These are phyloP conservation scores for Exidia glandulosa DNA, from an alignment of 768 basidiomycete genomes.

Conservation along the genomic window DNA sequence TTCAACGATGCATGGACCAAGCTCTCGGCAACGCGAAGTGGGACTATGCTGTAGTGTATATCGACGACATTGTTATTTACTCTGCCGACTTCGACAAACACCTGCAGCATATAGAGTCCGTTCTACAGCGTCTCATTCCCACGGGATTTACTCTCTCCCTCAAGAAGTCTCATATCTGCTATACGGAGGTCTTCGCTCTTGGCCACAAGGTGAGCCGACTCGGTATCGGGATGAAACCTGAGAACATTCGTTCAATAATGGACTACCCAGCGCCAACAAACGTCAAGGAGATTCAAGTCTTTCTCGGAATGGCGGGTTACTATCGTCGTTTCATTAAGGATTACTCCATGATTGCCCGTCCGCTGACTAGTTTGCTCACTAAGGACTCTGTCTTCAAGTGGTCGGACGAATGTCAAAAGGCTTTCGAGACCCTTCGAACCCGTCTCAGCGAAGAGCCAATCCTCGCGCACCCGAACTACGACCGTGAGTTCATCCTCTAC, in stretches of 20 bases:
- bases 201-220: no score
- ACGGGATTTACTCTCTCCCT: constrained; percentile 24
- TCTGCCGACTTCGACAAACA: constrained; percentile 20
- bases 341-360: constrained; percentile 20
- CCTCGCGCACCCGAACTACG: no score
- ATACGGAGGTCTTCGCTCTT: constrained; percentile 21
- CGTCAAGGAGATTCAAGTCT: constrained; percentile 19
- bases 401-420: no score
- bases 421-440: no score
- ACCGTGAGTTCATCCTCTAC: no score
- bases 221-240: constrained; percentile 26
- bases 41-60: constrained; percentile 20
- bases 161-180: constrained; percentile 24
- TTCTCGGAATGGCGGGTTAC: constrained; percentile 27
- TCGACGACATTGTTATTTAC: constrained; percentile 31
- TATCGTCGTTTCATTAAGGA: constrained; percentile 22
- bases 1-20: no score
- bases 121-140: constrained; percentile 16
- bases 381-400: no score
- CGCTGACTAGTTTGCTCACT: constrained; percentile 14
- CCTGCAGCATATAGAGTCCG: constrained; percentile 13
- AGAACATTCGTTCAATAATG: constrained; percentile 25
- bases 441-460: no score
- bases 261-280: constrained; percentile 16
- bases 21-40: no score